phyloP scores from a whole-genome alignment of 129 eudicot species.

The Helianthus annuus region DNA sequence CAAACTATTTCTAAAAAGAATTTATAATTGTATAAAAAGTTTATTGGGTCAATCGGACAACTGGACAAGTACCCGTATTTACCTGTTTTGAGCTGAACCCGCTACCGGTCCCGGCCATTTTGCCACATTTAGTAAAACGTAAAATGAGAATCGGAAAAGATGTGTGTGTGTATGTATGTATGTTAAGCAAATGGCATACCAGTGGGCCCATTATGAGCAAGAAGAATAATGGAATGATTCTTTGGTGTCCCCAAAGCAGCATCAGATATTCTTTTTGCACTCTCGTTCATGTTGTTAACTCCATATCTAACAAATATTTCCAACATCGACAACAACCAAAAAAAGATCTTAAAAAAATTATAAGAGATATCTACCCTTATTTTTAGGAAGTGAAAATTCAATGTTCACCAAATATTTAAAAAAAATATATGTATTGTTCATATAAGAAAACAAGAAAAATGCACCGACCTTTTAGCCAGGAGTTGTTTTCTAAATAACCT shows the following conservation, averaged over 20 bases:
- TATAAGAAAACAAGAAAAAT: background rate
- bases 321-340: background rate
- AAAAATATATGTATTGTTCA: background rate
- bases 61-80: background rate
- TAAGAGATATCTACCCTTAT: background rate
- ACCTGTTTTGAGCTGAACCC: background rate
- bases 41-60: background rate
- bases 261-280: constrained; percentile 65
- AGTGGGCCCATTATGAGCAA: constrained; percentile 96
- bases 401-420: background rate
- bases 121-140: background rate
- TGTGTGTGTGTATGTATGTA: background rate
- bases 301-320: constrained; percentile 58
- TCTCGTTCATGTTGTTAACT: constrained; percentile 62
- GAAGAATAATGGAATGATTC: constrained; percentile 73
- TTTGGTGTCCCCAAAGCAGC: constrained; percentile 73
- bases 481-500: constrained; percentile 63
- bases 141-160: constrained; percentile 12
- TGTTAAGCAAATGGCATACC: constrained; percentile 48
- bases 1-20: background rate
- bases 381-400: constrained; percentile 9
- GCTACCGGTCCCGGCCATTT: background rate
- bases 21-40: background rate
- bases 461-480: constrained; percentile 63
- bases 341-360: no score